These are phyloP conservation scores for Wickerhamiella sorbophila DNA, from an alignment of 805 yeast species.

Conservation along the genomic window DNA sequence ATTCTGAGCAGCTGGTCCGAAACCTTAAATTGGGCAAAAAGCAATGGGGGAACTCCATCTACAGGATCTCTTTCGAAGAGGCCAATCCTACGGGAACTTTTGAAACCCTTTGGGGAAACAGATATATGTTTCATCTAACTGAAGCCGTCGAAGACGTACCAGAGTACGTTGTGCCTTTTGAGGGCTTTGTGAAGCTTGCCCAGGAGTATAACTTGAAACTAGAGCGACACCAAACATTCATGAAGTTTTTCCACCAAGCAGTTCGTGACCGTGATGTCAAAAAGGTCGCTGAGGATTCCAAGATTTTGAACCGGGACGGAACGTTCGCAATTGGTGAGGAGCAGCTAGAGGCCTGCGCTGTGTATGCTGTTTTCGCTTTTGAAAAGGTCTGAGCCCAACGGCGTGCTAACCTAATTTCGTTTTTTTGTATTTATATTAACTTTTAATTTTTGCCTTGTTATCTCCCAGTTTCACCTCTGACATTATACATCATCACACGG, in stretches of 20 bases:
- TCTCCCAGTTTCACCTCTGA: too few relatives aligned
- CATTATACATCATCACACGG: too few relatives aligned
- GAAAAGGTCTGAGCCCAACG: constrained; percentile 21
- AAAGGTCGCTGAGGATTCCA: constrained; percentile 22
- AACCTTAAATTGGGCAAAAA: constrained; percentile 38
- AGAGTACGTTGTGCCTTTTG: constrained; percentile 93
- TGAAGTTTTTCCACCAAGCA: constrained; percentile 68
- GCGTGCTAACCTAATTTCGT: neutral
- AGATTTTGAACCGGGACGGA: constrained; percentile 61
- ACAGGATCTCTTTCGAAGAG: constrained; percentile 66
- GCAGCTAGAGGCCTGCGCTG: constrained; percentile 77
- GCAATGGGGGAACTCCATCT: constrained; percentile 75
- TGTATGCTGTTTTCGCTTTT: constrained; percentile 73
- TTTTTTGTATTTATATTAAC: neutral
- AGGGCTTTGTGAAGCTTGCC: constrained; percentile 66
- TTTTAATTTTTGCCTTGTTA: too few relatives aligned
- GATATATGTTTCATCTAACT: constrained; percentile 63
- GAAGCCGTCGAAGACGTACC: constrained; percentile 97
- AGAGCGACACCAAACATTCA: constrained; percentile 59
- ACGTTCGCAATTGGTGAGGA: constrained; percentile 75
- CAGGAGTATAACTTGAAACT: constrained; percentile 68
- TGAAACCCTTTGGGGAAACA: constrained; percentile 52
- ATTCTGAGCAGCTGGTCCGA: constrained; percentile 52
- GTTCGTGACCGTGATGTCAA: constrained; percentile 34
- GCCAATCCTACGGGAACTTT: constrained; percentile 30